A percentile compares a stretch with the other conserved stretches of the same genome.
phyloP scores from a whole-genome alignment of 345 rosid genomes.

The Eucalyptus pumila region DNA sequence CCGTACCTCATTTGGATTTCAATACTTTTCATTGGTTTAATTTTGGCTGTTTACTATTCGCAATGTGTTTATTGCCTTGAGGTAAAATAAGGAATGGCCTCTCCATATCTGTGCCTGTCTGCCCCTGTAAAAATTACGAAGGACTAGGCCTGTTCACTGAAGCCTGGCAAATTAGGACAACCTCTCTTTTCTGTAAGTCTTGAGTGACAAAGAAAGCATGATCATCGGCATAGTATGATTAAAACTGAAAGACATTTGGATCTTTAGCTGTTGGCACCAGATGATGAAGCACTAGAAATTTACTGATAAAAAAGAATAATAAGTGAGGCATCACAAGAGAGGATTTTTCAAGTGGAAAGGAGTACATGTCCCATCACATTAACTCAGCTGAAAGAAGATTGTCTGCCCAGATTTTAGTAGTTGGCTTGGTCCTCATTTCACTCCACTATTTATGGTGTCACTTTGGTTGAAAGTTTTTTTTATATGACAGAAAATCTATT shows the following conservation, averaged over 20 bases:
- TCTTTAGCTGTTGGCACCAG: background rate
- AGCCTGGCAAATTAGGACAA: background rate
- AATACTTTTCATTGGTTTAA: background rate
- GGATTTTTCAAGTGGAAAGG: background rate
- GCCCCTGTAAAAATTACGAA: background rate
- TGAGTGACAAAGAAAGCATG: background rate
- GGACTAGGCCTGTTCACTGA: background rate
- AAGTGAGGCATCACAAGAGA: background rate
- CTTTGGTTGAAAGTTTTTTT: background rate
- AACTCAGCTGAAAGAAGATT: background rate
- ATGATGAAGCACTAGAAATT: background rate
- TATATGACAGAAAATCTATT: background rate
- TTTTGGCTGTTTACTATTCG: background rate
- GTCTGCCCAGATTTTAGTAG: background rate
- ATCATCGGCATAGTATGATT: background rate
- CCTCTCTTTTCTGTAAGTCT: background rate
- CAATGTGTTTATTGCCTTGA: background rate
- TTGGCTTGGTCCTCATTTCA: background rate
- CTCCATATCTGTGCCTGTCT: background rate
- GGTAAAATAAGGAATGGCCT: background rate
- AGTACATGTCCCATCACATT: background rate
- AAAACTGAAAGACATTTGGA: background rate
- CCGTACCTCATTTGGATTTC: background rate
- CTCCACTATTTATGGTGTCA: background rate
- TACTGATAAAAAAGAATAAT: background rate